Evolutionary conservation across 257 asterid species (phyloP).

Genomic region (Fraxinus cuspidata): DNA sequence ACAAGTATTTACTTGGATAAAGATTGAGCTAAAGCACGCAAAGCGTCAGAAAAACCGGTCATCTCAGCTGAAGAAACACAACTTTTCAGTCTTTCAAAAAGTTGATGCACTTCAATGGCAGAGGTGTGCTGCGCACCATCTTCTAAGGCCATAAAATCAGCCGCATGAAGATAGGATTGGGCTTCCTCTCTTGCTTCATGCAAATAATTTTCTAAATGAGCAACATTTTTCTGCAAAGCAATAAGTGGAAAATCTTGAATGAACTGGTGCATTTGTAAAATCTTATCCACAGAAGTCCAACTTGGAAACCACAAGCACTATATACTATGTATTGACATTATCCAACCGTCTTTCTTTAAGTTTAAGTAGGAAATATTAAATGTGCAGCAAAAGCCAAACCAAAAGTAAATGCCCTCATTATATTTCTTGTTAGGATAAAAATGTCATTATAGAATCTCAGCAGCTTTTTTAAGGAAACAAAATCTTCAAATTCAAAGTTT

Average conservation of each 20-base stretch:
- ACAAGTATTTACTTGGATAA: slow-evolving; percentile 55
- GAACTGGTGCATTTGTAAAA: not conserved
- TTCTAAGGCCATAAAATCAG: slow-evolving; percentile 85
- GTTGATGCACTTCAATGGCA: slow-evolving; percentile 77
- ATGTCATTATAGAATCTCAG: not conserved
- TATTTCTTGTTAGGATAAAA: not conserved
- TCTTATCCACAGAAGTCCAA: not conserved
- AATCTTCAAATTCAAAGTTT: not conserved
- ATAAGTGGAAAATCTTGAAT: slow-evolving; percentile 18
- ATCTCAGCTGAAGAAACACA: slow-evolving; percentile 70
- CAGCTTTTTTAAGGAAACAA: not conserved
- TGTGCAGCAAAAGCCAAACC: not conserved
- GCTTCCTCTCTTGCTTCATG: slow-evolving; percentile 98
- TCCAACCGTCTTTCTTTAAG: not conserved
- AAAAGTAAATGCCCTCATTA: not conserved
- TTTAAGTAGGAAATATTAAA: not conserved
- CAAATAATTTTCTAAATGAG: slow-evolving; percentile 86
- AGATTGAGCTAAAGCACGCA: slow-evolving; percentile 71
- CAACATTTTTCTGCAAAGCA: slow-evolving; percentile 80
- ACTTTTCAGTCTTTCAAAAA: slow-evolving; percentile 78
- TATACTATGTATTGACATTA: not conserved
- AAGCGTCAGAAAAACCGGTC: slow-evolving; percentile 58
- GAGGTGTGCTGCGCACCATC: slow-evolving; percentile 79
- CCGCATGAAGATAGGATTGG: slow-evolving; percentile 92
- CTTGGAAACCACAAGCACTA: not conserved